phyloP scores from a whole-genome alignment of 2,329 filamentous ascomycete species.

The Cladorrhinum sp. region DNA sequence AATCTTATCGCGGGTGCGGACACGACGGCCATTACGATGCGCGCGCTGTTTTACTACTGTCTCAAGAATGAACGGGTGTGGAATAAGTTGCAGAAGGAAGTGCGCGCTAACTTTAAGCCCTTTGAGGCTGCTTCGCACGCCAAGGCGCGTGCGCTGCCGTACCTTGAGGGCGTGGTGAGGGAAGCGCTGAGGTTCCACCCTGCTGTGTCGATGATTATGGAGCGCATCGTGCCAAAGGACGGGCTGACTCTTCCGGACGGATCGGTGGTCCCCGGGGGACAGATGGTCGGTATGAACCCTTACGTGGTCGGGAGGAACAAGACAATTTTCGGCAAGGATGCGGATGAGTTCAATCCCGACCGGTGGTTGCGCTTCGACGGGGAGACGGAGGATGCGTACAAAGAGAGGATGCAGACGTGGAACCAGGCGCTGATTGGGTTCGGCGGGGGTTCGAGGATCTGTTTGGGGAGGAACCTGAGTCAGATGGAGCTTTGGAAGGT shows the following conservation, averaged over 20 bases:
- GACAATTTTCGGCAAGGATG: constrained; percentile 43
- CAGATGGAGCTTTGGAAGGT: constrained; percentile 37
- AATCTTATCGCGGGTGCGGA: constrained; percentile 51
- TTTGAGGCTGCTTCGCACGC: constrained; percentile 24
- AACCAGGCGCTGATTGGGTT: constrained; percentile 39
- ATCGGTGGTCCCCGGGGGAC: constrained; percentile 35
- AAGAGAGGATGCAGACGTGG: constrained; percentile 36
- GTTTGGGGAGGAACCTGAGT: constrained; percentile 38
- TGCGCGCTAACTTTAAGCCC: constrained; percentile 43
- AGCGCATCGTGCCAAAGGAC: constrained; percentile 46
- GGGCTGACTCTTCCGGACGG: constrained; percentile 39
- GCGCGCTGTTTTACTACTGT: constrained; percentile 61
- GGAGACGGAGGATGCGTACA: constrained; percentile 35
- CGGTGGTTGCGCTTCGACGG: constrained; percentile 42
- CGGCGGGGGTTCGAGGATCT: constrained; percentile 40
- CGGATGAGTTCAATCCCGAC: constrained; percentile 44
- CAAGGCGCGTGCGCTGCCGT: constrained; percentile 34
- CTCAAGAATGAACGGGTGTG: constrained; percentile 52
- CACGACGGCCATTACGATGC: constrained; percentile 63
- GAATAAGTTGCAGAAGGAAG: constrained; percentile 49
- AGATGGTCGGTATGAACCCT: constrained; percentile 41
- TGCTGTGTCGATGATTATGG: constrained; percentile 45
- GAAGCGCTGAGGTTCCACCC: constrained; percentile 52
- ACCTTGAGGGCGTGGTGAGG: constrained; percentile 51
- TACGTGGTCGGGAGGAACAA: constrained; percentile 40